Evolutionary conservation across 495 filamentous ascomycete genomes (phyloP).

Genomic region (Podospora sp.): DNA sequence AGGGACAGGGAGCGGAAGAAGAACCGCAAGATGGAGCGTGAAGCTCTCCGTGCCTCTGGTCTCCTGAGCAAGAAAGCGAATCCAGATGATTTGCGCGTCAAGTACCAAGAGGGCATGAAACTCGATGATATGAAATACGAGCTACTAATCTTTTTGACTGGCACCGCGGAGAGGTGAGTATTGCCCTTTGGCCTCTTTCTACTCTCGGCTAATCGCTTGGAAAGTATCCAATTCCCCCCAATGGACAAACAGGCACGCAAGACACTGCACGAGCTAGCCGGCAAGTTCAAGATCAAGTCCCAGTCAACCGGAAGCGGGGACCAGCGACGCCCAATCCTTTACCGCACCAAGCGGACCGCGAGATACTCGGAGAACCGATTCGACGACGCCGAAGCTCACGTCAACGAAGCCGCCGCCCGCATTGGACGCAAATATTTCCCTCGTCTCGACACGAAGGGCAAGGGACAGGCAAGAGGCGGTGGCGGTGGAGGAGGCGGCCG

Average conservation of each 20-base stretch:
- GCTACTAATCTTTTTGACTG: constrained; percentile 69
- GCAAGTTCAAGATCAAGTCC: constrained; percentile 73
- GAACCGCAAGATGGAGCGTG: constrained; percentile 72
- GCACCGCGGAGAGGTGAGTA: constrained; percentile 63
- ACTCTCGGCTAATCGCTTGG: constrained; percentile 21
- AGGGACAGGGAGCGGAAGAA: constrained; percentile 85
- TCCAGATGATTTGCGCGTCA: constrained; percentile 67
- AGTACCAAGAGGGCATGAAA: constrained; percentile 73
- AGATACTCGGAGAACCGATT: constrained; percentile 52
- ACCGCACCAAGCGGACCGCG: constrained; percentile 67
- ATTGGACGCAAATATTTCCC: constrained; percentile 52
- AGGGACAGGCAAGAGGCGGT: constrained; percentile 25
- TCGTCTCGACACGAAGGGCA: constrained; percentile 47
- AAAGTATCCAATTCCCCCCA: constrained; percentile 76
- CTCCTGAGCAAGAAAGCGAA: constrained; percentile 68
- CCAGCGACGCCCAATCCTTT: constrained; percentile 75
- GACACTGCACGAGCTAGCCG: constrained; percentile 73
- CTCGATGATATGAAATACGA: constrained; percentile 72
- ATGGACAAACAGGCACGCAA: constrained; percentile 79
- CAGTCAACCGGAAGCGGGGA: constrained; percentile 76
- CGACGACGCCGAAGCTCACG: constrained; percentile 36
- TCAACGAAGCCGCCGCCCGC: constrained; percentile 44
- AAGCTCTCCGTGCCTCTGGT: constrained; percentile 76
- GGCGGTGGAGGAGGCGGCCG: constrained; percentile 25
- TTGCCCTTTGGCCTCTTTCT: neutral